Conservation (phyloP, 441 rosid species). For the Euphorbia celastroides region DNA sequence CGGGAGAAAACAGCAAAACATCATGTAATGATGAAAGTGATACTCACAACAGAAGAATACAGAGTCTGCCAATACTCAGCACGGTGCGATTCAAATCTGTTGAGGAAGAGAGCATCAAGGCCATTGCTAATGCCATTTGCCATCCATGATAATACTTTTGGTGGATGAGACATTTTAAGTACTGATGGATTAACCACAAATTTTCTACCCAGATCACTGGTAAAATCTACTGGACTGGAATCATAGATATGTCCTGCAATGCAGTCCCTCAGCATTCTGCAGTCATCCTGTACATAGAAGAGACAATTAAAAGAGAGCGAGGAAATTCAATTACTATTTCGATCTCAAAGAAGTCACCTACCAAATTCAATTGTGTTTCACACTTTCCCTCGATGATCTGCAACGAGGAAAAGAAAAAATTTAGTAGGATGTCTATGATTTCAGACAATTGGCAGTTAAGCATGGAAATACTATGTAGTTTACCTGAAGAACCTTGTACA, state of each 20-base stretch:
- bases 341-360: constrained; percentile 18
- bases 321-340: neutral
- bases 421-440: constrained; percentile 1
- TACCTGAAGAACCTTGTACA: constrained; percentile 94
- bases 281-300: constrained; percentile 48
- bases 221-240: constrained; percentile 86
- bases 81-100: constrained; percentile 80
- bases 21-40: neutral
- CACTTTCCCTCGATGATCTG: constrained; percentile 71
- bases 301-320: constrained; percentile 1
- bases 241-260: constrained; percentile 75
- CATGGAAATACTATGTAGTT: neutral
- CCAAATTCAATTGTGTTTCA: constrained; percentile 45
- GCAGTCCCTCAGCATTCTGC: constrained; percentile 60
- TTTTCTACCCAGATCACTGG: constrained; percentile 67
- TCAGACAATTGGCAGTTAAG: constrained; percentile 1
- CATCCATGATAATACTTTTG: constrained; percentile 58
- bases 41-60: constrained; percentile 78
- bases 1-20: neutral
- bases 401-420: constrained; percentile 26
- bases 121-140: constrained; percentile 66
- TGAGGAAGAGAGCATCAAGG: constrained; percentile 79
- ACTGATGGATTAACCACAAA: constrained; percentile 58
- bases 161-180: constrained; percentile 12
- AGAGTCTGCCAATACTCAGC: constrained; percentile 95